These are phyloP conservation scores for Chaetomium tenue DNA, from an alignment of 495 filamentous ascomycete species.

Conservation along the genomic window DNA sequence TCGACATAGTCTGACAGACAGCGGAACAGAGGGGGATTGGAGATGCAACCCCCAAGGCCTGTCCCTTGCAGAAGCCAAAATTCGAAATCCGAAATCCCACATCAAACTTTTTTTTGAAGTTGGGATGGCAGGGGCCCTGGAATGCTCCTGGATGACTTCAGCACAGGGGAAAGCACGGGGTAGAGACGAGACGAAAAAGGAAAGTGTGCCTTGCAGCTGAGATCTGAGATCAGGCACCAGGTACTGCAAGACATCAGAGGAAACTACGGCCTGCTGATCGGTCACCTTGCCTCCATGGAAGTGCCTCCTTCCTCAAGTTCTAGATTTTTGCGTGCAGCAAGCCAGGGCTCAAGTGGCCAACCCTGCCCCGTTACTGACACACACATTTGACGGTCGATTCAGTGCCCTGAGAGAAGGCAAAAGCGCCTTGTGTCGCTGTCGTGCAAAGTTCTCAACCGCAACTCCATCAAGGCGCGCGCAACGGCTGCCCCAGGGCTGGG, in stretches of 20 bases:
- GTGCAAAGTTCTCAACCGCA: conserved; percentile 18
- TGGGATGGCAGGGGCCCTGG: conserved; percentile 8
- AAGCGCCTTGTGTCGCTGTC: neutral
- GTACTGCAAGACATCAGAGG: neutral
- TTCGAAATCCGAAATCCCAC: neutral
- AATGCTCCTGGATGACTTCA: neutral
- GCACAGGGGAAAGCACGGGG: neutral
- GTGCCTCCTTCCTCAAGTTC: neutral
- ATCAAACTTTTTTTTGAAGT: neutral
- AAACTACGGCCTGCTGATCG: neutral
- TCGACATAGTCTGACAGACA: conserved; percentile 21
- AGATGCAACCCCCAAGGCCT: neutral
- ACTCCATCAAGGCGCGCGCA: conserved; percentile 20
- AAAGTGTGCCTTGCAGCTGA: conserved; percentile 22
- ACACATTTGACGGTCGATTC: neutral
- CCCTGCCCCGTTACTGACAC: neutral
- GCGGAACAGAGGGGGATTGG: conserved; percentile 14
- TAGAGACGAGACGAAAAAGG: conserved; percentile 7
- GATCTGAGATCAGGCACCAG: neutral
- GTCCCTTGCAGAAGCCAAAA: neutral
- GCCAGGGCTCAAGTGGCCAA: neutral
- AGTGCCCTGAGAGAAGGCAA: neutral
- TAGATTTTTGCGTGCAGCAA: no score
- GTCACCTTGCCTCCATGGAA: neutral
- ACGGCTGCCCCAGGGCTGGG: conserved; percentile 17